Percentiles rank a stretch among this genome's conserved stretches.
These are phyloP conservation scores for Coniella lustricola DNA, from an alignment of 2,329 filamentous ascomycete genomes.

Conservation along the genomic window DNA sequence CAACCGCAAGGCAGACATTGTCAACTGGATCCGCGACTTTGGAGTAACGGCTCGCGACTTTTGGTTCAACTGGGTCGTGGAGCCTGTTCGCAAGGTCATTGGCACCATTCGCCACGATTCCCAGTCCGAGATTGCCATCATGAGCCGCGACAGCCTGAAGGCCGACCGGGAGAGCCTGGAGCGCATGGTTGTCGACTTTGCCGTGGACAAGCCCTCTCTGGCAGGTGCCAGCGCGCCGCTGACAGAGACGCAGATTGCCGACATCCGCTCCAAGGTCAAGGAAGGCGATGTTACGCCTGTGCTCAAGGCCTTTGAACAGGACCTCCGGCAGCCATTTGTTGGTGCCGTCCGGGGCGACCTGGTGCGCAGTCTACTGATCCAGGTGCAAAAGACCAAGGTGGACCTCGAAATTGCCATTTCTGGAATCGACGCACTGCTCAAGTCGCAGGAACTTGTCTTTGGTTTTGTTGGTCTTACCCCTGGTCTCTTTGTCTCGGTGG, in stretches of 20 bases:
- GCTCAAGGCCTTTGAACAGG: conserved; percentile 82
- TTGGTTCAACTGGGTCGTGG: conserved; percentile 92
- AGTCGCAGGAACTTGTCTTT: conserved; percentile 95
- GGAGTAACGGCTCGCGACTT: conserved; percentile 79
- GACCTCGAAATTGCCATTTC: conserved; percentile 94
- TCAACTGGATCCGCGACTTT: conserved; percentile 72
- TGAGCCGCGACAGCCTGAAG: conserved; percentile 87
- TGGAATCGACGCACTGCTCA: conserved; percentile 88
- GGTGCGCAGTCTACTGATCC: conserved; percentile 83
- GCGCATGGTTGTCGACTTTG: conserved; percentile 97
- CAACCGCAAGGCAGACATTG: conserved; percentile 67
- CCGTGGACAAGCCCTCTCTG: conserved; percentile 68
- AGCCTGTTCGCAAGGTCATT: conserved; percentile 75
- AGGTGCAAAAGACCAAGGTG: conserved; percentile 98
- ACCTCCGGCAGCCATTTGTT: conserved; percentile 72
- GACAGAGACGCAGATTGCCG: conserved; percentile 61
- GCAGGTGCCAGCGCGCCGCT: conserved; percentile 41
- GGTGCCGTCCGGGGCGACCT: conserved; percentile 82
- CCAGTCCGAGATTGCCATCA: conserved; percentile 88
- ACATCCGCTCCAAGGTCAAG: conserved; percentile 71
- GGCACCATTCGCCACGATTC: conserved; percentile 90
- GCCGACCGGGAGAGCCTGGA: conserved; percentile 89
- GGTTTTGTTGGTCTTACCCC: conserved; percentile 94
- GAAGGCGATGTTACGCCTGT: conserved; percentile 93
- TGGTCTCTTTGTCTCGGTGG: conserved; percentile 78